Percentiles rank a stretch among this genome's conserved stretches.
Conservation (phyloP, 2,329 filamentous ascomycete species). For the Byssochlamys sp. region DNA sequence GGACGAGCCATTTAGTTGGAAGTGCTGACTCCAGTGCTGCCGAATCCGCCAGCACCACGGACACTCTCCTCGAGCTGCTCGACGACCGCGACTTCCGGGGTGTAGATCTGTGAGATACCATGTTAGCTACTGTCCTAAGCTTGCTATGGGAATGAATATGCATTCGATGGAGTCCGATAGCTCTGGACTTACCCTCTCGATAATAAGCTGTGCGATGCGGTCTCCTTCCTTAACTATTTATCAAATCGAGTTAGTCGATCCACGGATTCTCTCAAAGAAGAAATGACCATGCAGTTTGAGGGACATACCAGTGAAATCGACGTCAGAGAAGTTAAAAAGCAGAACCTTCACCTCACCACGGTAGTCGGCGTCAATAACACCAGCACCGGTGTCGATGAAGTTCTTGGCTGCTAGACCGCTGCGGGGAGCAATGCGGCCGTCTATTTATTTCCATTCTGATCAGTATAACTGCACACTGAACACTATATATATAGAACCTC, state of each 20-base stretch:
- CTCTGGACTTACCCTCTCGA: constrained; percentile 58
- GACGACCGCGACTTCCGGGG: constrained; percentile 83
- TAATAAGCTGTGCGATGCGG: constrained; percentile 81
- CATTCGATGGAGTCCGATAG: background rate
- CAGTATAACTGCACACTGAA: background rate
- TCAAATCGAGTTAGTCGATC: background rate
- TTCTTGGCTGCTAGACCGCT: constrained; percentile 88
- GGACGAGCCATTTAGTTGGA: background rate
- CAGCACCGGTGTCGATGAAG: constrained; percentile 90
- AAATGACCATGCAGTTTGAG: background rate
- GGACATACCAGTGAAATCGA: constrained; percentile 53
- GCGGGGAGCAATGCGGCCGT: constrained; percentile 80
- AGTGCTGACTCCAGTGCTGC: constrained; percentile 60
- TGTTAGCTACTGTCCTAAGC: background rate
- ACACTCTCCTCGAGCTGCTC: constrained; percentile 81
- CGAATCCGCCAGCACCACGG: constrained; percentile 80
- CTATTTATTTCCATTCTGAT: constrained; percentile 33
- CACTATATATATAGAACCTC: background rate
- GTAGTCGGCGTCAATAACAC: constrained; percentile 97
- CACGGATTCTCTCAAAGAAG: background rate
- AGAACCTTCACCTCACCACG: constrained; percentile 87
- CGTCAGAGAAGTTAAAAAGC: constrained; percentile 81
- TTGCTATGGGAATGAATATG: background rate
- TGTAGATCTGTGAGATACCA: constrained; percentile 56
- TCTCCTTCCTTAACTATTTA: constrained; percentile 65